Evolutionary conservation across 345 rosid species (phyloP), one percentile per base, ranked within the genome.

Genomic region (Salix udensis): DNA sequence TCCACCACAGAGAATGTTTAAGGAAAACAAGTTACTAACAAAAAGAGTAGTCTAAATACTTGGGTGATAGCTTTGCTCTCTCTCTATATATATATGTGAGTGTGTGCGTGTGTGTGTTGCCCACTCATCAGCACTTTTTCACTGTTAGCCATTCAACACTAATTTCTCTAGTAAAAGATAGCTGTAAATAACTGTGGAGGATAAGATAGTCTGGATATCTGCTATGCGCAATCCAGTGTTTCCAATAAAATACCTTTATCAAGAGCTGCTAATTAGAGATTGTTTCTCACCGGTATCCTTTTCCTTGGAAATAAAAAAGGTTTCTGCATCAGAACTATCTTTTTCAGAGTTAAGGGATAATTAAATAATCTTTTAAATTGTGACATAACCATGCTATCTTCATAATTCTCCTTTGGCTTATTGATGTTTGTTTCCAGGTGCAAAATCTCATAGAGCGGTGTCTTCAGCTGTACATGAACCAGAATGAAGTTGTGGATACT

Each of bases 361-460:
- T 31, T 15, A 44, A 21, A 24, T 40, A 21, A 46, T 19, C 58
- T 66, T 3, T 16, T 34, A 13, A 23, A 65, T n/a, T 21, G 5
- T 34, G 21, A 11, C 30, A 26, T 72, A 28, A 21, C 30, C 5
- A 37, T 19, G 26, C 23, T 7, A 21, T 61, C 18, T 23, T 4
- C 39, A 31, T 46, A 36, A 37, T 36, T 37, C 5, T 31, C 30
- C 23, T 42, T 21, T 74, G 65, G 31, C 24, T 70, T 53, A 28
- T 23, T 67, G 28, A 23, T 44, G 16, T 37, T 65, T 71, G 64
- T 53, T 64, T 66, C 67, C 79, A 82, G 84, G 84, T 82, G 65
- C 84, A 82, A 78, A 82, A 82, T 82, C 81, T 78, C 18, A 82
- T 82, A 16, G 84, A 82, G 75, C 73, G 84, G 15, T 82, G 84